Evolutionary conservation across 2,329 filamentous ascomycete genomes (phyloP), one percentile per base, ranked within the genome.

Genomic region (Arachnomyces sp.): DNA sequence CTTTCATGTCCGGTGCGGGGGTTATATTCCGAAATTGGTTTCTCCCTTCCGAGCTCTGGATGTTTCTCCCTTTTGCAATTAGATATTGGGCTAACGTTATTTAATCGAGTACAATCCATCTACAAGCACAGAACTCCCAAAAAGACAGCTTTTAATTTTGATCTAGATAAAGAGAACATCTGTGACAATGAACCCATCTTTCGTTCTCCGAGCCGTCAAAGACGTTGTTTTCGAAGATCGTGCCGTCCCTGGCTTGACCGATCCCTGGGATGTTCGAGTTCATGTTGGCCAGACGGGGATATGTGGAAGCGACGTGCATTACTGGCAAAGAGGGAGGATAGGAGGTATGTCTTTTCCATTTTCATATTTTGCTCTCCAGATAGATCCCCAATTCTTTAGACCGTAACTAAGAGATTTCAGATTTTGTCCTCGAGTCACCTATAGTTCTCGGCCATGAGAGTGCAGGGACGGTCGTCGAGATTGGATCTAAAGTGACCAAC

Each of bases 371-470:
- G 5, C 9, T 25, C 21, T 9, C 9, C 21, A 5, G 21, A 25
- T 0, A 68, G 68, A 3, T 60, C 52, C 0, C n/a, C n/a, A n/a
- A n/a, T n/a, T n/a, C n/a, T n/a, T n/a, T n/a, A n/a, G n/a, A n/a
- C n/a, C n/a, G n/a, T n/a, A 9, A 25, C 21, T 25, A 25, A 25
- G 5, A 25, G 5, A 25, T 25, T 25, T 25, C 21, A 25, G 21
- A 25, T 25, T 25, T 25, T 9, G 9, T 25, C 21, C 21, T 25
- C 5, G 21, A 25, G 55, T 73, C 14, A 62, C 65, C 4, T 61
- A 66, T 21, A 66, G 62, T 95, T 57, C 80, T 96, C 14, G 90
- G 90, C 51, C 90, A 96, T 71, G 90, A 96, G 69, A 92, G 86
- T 31, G 90, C 89, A 48, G 81, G 72, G 31, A 83, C 63, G 55